These are phyloP conservation scores for Ganoderma boninense DNA, from an alignment of 1,284 basidiomycete genomes.

Conservation along the genomic window DNA sequence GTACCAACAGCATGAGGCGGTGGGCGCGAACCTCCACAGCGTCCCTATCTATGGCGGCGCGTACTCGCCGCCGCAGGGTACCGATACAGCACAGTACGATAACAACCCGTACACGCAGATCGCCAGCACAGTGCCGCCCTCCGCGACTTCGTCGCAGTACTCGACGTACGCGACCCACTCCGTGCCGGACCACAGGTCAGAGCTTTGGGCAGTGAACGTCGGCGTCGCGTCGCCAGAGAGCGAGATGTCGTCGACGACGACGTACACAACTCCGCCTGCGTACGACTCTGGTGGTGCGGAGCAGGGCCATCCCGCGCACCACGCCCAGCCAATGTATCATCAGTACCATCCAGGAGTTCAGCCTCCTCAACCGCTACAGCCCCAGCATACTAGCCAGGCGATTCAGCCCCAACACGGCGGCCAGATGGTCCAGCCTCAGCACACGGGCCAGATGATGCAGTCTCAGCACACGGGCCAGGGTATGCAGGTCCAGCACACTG, in stretches of 20 bases:
- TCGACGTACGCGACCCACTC: constrained; percentile 14
- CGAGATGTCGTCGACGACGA: constrained; percentile 1
- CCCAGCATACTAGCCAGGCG: constrained; percentile 10
- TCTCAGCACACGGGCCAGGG: neutral
- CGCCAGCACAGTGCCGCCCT: neutral
- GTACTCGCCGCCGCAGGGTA: constrained; percentile 12
- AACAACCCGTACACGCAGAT: constrained; percentile 16
- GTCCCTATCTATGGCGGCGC: constrained; percentile 31
- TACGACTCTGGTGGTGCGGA: neutral
- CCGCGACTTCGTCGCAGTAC: constrained; percentile 12
- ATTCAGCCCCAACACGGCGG: constrained; percentile 15
- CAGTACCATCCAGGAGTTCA: neutral
- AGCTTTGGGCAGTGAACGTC: constrained; percentile 29
- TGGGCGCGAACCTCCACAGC: constrained; percentile 10
- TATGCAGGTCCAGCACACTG: neutral
- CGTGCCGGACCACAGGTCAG: constrained; percentile 22
- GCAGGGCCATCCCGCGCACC: constrained; percentile 15
- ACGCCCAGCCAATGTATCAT: neutral
- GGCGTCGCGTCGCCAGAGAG: neutral
- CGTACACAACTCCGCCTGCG: constrained; percentile 14
- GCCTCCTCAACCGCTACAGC: constrained; percentile 11
- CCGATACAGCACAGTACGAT: constrained; percentile 10
- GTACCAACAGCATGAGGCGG: constrained; percentile 14
- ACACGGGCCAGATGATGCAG: neutral
- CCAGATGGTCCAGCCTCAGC: neutral